Percentiles rank a stretch among this genome's conserved stretches.
Evolutionary conservation across 2,329 filamentous ascomycete species (phyloP).

Genomic region (Penicillium sp.): DNA sequence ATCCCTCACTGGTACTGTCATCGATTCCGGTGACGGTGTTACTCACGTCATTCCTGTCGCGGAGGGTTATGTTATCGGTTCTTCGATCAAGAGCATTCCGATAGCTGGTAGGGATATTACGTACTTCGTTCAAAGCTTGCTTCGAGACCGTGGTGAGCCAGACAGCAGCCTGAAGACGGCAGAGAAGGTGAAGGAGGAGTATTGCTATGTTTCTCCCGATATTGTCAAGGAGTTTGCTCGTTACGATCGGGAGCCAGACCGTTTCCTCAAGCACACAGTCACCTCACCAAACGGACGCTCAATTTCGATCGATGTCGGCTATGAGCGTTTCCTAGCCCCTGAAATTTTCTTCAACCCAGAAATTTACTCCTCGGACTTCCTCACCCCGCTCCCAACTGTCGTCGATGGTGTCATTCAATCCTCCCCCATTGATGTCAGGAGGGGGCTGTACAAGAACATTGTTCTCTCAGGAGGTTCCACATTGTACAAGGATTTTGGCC

Average conservation of each 20-base stretch:
- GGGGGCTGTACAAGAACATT: slow-evolving; percentile 99
- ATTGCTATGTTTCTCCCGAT: slow-evolving; percentile 97
- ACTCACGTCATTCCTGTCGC: slow-evolving; percentile 98
- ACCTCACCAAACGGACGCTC: slow-evolving; percentile 79
- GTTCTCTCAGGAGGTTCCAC: slow-evolving; percentile 96
- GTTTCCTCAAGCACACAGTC: slow-evolving; percentile 87
- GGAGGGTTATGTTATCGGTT: slow-evolving; percentile 97
- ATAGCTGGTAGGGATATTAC: slow-evolving; percentile 98
- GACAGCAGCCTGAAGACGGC: slow-evolving; percentile 97
- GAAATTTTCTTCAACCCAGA: slow-evolving; percentile 99
- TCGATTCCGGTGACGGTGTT: slow-evolving; percentile 97
- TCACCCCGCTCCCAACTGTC: slow-evolving; percentile 88
- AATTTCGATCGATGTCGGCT: slow-evolving; percentile 86
- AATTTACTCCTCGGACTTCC: slow-evolving; percentile 98
- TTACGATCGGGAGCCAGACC: slow-evolving; percentile 87
- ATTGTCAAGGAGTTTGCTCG: slow-evolving; percentile 97
- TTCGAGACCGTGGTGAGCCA: slow-evolving; percentile 92
- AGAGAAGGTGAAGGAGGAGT: slow-evolving; percentile 97
- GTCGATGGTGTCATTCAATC: slow-evolving; percentile 97
- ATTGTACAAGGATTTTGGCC: slow-evolving; percentile 96
- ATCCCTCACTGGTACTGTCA: slow-evolving; percentile 93
- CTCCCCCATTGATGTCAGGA: slow-evolving; percentile 93
- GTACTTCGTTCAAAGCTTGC: slow-evolving; percentile 94
- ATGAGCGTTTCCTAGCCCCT: slow-evolving; percentile 94
- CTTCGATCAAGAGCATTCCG: slow-evolving; percentile 97